Conservation (phyloP, 164 flowering plant species). For the Magnolia officinalis region DNA sequence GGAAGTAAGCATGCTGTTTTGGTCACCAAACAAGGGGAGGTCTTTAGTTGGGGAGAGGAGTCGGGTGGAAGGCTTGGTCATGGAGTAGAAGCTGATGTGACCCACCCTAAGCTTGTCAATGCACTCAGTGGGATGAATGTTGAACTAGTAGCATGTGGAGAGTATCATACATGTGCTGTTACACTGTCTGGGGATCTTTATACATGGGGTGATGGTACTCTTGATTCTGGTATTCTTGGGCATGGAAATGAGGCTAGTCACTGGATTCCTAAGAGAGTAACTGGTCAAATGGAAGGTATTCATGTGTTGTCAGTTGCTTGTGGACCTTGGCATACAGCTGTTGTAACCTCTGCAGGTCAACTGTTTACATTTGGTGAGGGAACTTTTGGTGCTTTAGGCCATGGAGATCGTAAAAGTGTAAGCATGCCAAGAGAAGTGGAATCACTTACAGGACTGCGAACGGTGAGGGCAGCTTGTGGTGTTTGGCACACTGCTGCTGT, state of each 20-base stretch:
- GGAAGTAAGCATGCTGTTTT: slow-evolving; percentile 77
- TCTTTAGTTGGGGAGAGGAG: slow-evolving; percentile 94
- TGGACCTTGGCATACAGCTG: slow-evolving; percentile 96
- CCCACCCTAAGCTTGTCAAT: slow-evolving; percentile 69
- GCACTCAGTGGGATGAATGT: slow-evolving; percentile 58
- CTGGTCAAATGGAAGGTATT: slow-evolving; percentile 65
- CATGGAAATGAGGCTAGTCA: slow-evolving; percentile 75
- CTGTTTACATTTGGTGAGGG: slow-evolving; percentile 98
- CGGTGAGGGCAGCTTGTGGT: slow-evolving; percentile 81
- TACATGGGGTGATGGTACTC: slow-evolving; percentile 87
- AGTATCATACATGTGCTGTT: slow-evolving; percentile 89
- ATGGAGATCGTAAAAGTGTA: slow-evolving; percentile 60
- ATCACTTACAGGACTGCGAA: slow-evolving; percentile 54
- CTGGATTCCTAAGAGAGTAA: slow-evolving; percentile 78
- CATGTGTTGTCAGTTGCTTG: slow-evolving; percentile 70
- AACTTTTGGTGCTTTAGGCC: slow-evolving; percentile 91
- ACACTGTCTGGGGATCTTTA: slow-evolving; percentile 82
- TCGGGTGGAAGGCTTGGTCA: slow-evolving; percentile 93
- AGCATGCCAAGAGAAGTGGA: slow-evolving; percentile 74
- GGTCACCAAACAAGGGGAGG: slow-evolving; percentile 82
- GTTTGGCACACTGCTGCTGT: slow-evolving; percentile 95
- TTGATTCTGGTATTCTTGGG: slow-evolving; percentile 66
- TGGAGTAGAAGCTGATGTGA: slow-evolving; percentile 67
- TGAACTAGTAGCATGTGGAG: slow-evolving; percentile 85
- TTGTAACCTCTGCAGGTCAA: slow-evolving; percentile 68